Conservation (phyloP, 495 filamentous ascomycete genomes). For the Oidiodendron maius region DNA sequence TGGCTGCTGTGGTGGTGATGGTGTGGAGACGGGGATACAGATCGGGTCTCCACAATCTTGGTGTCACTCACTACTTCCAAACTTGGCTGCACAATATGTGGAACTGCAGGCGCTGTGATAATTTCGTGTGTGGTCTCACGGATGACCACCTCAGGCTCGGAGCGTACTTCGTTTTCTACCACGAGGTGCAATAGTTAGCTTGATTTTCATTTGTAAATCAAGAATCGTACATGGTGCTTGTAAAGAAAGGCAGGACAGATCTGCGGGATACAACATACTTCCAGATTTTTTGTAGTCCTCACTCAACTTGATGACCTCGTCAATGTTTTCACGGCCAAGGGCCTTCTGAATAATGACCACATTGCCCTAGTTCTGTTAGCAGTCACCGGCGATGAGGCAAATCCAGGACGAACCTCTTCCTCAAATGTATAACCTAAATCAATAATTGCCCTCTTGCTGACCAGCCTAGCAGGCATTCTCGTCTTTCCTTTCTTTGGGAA, state of each 20-base stretch:
- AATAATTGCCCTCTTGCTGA: conserved; percentile 70
- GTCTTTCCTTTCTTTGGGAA: conserved; percentile 86
- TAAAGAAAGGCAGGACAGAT: no score
- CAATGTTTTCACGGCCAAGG: conserved; percentile 82
- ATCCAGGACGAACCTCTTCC: conserved; percentile 60
- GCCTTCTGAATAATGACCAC: conserved; percentile 74
- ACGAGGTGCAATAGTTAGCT: no score
- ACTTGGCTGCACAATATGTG: conserved; percentile 11
- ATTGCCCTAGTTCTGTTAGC: conserved; percentile 49
- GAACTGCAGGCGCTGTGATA: conserved; percentile 20
- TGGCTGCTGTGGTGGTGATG: conserved; percentile 21
- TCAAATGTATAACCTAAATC: conserved; percentile 81
- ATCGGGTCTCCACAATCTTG: conserved; percentile 31
- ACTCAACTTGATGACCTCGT: conserved; percentile 77
- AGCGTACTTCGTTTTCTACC: no score
- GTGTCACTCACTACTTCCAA: conserved; percentile 29
- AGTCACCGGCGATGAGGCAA: neutral
- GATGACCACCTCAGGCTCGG: conserved; percentile 13
- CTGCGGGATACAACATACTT: conserved; percentile 22
- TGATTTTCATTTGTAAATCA: no score
- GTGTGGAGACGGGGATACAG: conserved; percentile 23
- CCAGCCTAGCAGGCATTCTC: conserved; percentile 69
- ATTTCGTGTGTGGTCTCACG: conserved; percentile 20
- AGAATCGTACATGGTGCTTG: no score
- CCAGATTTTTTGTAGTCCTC: conserved; percentile 56